Base-by-base conservation (phyloP, 352 stramenopile species). In the Halophytophthora batemanensis region DNA sequence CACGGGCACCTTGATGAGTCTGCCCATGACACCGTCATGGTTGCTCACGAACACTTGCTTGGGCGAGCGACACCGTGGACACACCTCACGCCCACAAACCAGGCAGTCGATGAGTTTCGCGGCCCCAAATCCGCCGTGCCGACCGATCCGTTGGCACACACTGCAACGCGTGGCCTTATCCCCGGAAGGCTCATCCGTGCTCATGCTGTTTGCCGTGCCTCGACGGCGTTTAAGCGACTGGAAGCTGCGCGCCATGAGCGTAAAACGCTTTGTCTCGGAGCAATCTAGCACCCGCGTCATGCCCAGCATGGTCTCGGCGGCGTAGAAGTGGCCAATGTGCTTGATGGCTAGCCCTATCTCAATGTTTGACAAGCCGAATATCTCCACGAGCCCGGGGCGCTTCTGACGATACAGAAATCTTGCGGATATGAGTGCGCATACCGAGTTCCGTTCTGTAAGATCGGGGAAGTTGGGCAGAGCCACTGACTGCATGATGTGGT, bases 221-320 rank as follows among this genome's bases (percentile, higher is more conserved):
- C 17, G 12, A 19, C 18, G 34, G 15, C 59, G 50, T 45, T 51
- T 62, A 6, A 41, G 58, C 31, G 23, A 46, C 11, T 74, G 60
- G 15, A 52, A 45, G 25, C 60, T 41, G 8, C 63, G 56, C 14
- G 74, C 49, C 71, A 78, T 82, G 36, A 64, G 60, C 1, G 71
- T 82, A 15, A 82, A 44, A 7, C 68, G 48, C 56, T 78, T 82
- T 39, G 68, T 68, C 44, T 82, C 71, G 1, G 71, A 71, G 18
- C 69, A 64, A 11, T 75, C 62, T 18, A 77, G 50, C 17, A 67
- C 17, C 10, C 56, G 59, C n/a, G 61, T 59, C 38, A 78, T 55
- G 21, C 53, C 53, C 37, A 77, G 61, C 39, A 72, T 40, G n/a
- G 59, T 60, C 15, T 64, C 59, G 14, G 56, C 50, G 15, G 51